Evolutionary conservation across 495 filamentous ascomycete species (phyloP).

Genomic region (Penicillium ucsense): DNA sequence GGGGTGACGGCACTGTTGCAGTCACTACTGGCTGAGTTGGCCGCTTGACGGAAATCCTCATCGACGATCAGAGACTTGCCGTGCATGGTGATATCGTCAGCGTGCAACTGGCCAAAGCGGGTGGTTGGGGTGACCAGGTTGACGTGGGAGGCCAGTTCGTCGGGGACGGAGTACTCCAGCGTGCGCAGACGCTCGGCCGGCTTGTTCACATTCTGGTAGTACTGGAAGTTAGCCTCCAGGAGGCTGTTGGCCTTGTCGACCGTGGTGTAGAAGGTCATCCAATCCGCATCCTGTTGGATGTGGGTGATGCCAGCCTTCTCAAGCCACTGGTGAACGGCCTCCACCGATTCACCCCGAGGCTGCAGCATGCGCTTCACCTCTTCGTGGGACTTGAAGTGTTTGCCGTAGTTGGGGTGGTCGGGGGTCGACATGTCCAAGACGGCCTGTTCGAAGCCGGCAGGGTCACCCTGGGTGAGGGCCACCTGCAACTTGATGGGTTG

Average conservation of each 20-base stretch:
- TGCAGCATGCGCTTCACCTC: conserved; percentile 44
- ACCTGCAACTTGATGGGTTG: conserved; percentile 32
- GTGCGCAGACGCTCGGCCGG: conserved; percentile 44
- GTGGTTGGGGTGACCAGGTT: conserved; percentile 49
- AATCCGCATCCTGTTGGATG: conserved; percentile 48
- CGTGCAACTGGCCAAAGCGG: conserved; percentile 40
- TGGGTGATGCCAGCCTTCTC: conserved; percentile 33
- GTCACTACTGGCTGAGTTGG: conserved; percentile 12
- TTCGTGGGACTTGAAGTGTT: conserved; percentile 47
- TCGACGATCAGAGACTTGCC: conserved; percentile 16
- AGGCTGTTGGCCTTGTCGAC: conserved; percentile 45
- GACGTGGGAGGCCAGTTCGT: conserved; percentile 35
- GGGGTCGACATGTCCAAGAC: conserved; percentile 54
- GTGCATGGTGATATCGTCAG: conserved; percentile 25
- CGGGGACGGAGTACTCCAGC: conserved; percentile 49
- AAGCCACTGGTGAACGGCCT: conserved; percentile 42
- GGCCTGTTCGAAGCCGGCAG: conserved; percentile 49
- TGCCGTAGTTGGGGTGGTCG: conserved; percentile 46
- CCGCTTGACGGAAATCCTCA: conserved; percentile 11
- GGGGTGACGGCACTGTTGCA: conserved; percentile 46
- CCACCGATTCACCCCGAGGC: conserved; percentile 33
- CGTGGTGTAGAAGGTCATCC: conserved; percentile 48
- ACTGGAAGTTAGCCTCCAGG: conserved; percentile 47
- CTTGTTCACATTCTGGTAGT: conserved; percentile 35
- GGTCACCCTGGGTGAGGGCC: conserved; percentile 48